Conservation (phyloP, 2,329 filamentous ascomycete genomes). For the Xylariales sp. region DNA sequence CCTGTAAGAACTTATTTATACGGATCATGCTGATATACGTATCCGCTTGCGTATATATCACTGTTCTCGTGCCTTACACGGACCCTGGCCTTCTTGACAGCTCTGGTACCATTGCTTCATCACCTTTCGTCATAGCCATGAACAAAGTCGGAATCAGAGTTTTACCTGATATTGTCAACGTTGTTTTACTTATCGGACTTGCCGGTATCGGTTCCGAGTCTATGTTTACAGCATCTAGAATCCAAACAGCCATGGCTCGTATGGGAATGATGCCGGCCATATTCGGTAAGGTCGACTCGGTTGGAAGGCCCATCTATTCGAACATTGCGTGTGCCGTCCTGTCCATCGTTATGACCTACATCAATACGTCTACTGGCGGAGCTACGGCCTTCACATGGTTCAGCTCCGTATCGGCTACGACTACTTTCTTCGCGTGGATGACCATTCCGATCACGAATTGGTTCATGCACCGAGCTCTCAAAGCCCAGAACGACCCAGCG, state of each 20-base stretch:
- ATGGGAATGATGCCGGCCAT: not conserved
- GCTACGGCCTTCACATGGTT: not conserved
- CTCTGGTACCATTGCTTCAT: slow-evolving; percentile 38
- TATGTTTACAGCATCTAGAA: not conserved
- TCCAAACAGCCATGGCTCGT: not conserved
- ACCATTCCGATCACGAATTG: not conserved
- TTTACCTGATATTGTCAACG: slow-evolving; percentile 54
- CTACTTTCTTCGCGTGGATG: not conserved
- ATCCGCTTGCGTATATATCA: not conserved
- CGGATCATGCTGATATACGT: not conserved
- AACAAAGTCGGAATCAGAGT: slow-evolving; percentile 41
- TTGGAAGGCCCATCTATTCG: not conserved
- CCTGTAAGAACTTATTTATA: not conserved
- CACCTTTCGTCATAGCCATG: slow-evolving; percentile 50
- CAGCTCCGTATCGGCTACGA: not conserved
- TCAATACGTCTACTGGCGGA: not conserved
- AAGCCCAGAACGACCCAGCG: not conserved
- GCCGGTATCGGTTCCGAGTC: not conserved
- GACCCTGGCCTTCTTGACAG: slow-evolving; percentile 33
- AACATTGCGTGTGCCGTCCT: not conserved
- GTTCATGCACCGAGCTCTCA: not conserved
- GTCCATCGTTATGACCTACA: not conserved
- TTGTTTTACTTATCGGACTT: slow-evolving; percentile 41
- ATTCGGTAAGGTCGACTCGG: not conserved
- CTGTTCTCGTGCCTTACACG: slow-evolving; percentile 47